phyloP scores from a whole-genome alignment of 352 stramenopile species.

The Phytophthora boehmeriae region DNA sequence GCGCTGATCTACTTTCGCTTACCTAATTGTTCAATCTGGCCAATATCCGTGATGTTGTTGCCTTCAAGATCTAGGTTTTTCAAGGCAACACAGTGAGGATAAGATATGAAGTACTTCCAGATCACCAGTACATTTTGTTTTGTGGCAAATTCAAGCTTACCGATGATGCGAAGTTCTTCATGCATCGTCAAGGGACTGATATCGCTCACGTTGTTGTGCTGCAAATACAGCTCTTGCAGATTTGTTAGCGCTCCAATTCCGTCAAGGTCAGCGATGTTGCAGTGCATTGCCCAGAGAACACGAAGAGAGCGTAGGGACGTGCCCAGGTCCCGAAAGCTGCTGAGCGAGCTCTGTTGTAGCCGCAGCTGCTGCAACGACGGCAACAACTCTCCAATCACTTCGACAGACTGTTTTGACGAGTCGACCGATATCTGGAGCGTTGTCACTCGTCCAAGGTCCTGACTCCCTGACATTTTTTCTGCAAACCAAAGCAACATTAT shows the following conservation, averaged over 20 bases:
- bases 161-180: conserved; percentile 79
- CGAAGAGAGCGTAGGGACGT: conserved; percentile 75
- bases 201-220: conserved; percentile 79
- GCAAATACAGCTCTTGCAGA: conserved; percentile 78
- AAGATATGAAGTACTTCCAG: neutral
- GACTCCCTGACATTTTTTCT: conserved; percentile 64
- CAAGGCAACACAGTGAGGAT: neutral
- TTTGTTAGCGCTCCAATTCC: conserved; percentile 83
- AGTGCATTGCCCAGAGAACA: conserved; percentile 68
- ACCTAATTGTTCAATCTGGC: conserved; percentile 83
- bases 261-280: conserved; percentile 80
- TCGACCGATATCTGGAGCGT: conserved; percentile 74
- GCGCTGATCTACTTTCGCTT: too few relatives aligned
- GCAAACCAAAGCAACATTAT: conserved; percentile 2
- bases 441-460: conserved; percentile 63
- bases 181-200: conserved; percentile 88
- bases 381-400: conserved; percentile 79
- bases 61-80: conserved; percentile 64
- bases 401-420: conserved; percentile 79
- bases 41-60: conserved; percentile 74
- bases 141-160: too few relatives aligned
- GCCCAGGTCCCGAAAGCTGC: conserved; percentile 84
- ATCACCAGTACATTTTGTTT: neutral
- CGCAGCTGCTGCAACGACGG: conserved; percentile 72
- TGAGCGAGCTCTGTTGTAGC: conserved; percentile 65